A percentile compares a stretch with the other conserved stretches of the same genome.
Evolutionary conservation across 306 rosid species (phyloP).

Genomic region (Argentina anserina): DNA sequence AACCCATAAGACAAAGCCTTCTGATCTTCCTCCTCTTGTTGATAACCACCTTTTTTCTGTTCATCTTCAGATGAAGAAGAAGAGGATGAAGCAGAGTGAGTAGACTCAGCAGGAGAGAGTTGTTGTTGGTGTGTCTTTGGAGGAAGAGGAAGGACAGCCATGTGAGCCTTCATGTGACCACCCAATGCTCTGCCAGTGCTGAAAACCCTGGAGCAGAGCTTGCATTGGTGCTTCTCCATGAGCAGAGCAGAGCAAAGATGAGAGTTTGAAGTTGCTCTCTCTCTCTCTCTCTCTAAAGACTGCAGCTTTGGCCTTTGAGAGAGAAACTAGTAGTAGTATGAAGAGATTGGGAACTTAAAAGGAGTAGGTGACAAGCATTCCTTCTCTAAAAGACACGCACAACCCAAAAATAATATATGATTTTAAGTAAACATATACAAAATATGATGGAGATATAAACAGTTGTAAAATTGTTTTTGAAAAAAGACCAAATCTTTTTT

Average conservation of each 20-base stretch:
- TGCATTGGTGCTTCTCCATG: constrained; percentile 87
- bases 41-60: constrained; percentile 21
- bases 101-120: constrained; percentile 1
- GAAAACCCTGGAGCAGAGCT: constrained; percentile 61
- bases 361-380: constrained; percentile 98
- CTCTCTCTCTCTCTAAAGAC: constrained; percentile 6
- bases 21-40: constrained; percentile 33
- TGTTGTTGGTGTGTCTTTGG: constrained; percentile 32
- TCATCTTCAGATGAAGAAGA: constrained; percentile 29
- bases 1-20: constrained; percentile 38
- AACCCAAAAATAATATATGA: constrained; percentile 33
- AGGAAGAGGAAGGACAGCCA: constrained; percentile 60
- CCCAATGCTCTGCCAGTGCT: constrained; percentile 75
- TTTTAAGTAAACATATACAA: background rate
- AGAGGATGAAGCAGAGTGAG: constrained; percentile 20
- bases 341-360: constrained; percentile 45
- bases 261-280: constrained; percentile 10
- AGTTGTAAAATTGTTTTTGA: constrained; percentile 15
- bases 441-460: background rate
- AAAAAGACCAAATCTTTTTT: constrained; percentile 10
- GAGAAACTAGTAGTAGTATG: background rate
- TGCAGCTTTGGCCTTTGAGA: constrained; percentile 11
- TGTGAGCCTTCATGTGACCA: constrained; percentile 91
- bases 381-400: constrained; percentile 72
- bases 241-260: constrained; percentile 23